Evolutionary conservation across 2,329 filamentous ascomycete genomes (phyloP).

Genomic region (Ophiostoma pallidulum): DNA sequence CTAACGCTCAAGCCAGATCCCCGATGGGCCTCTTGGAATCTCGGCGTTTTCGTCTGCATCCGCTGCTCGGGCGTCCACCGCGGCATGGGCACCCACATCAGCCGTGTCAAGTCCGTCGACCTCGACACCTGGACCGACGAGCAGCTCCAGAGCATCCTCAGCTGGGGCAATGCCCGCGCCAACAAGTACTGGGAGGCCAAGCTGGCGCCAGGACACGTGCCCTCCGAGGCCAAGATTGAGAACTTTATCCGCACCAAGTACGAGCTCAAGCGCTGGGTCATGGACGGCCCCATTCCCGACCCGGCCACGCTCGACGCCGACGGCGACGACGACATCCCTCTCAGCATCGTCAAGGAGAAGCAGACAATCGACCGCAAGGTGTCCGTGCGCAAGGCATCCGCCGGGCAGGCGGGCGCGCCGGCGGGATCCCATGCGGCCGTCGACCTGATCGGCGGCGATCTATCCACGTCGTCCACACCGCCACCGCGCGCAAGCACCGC

Average conservation of each 20-base stretch:
- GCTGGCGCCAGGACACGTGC: constrained; percentile 79
- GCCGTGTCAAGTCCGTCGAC: constrained; percentile 94
- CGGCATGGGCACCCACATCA: constrained; percentile 98
- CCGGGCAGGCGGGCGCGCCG: constrained; percentile 33
- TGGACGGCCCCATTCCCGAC: constrained; percentile 92
- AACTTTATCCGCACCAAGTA: constrained; percentile 99
- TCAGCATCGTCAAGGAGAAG: constrained; percentile 57
- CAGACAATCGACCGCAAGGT: constrained; percentile 52
- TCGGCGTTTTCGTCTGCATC: constrained; percentile 96
- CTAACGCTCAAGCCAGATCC: constrained; percentile 53
- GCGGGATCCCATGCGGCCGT: constrained; percentile 6
- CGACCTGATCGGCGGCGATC: constrained; percentile 69
- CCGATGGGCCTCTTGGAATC: constrained; percentile 98
- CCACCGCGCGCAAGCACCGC: constrained; percentile 65
- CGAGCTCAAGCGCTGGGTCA: constrained; percentile 97
- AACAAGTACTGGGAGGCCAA: constrained; percentile 99
- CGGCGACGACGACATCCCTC: constrained; percentile 71
- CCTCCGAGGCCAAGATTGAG: constrained; percentile 96
- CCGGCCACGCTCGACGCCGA: constrained; percentile 77
- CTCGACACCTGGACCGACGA: constrained; percentile 98
- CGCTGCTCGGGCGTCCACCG: constrained; percentile 97
- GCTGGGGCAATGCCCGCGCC: constrained; percentile 90
- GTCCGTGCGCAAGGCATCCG: constrained; percentile 50
- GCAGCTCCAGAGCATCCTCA: constrained; percentile 85
- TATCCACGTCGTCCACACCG: constrained; percentile 33